A percentile compares a stretch with the other conserved stretches of the same genome.
Evolutionary conservation across 768 basidiomycete species (phyloP).

Genomic region (Calvatia gigantea): DNA sequence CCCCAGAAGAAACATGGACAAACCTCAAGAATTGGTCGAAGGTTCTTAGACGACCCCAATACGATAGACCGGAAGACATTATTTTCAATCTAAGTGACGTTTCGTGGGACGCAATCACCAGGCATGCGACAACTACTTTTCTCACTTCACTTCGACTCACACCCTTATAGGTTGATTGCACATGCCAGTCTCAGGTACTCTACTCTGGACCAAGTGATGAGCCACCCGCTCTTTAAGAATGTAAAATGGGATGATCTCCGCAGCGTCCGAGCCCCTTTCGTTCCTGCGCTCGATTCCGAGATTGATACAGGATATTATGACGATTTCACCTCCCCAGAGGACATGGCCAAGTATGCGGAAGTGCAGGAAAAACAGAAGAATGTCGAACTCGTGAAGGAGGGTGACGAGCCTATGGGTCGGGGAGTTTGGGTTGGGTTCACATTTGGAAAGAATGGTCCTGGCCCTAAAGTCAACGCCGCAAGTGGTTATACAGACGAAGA

Average conservation of each 20-base stretch:
- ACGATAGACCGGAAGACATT: constrained; percentile 92
- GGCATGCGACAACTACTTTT: constrained; percentile 39
- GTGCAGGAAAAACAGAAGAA: constrained; percentile 96
- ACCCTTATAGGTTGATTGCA: constrained; percentile 66
- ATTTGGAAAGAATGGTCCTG: constrained; percentile 84
- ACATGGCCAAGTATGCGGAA: constrained; percentile 99
- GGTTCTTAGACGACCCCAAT: constrained; percentile 88
- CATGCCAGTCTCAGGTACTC: constrained; percentile 79
- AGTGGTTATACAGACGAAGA: constrained; percentile 35
- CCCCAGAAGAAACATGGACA: constrained; percentile 97
- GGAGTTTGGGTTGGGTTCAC: constrained; percentile 93
- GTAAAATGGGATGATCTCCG: constrained; percentile 81
- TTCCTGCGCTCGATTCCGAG: constrained; percentile 92
- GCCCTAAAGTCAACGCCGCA: constrained; percentile 37
- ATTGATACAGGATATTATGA: constrained; percentile 95
- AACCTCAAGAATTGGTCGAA: constrained; percentile 98
- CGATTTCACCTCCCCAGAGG: constrained; percentile 82
- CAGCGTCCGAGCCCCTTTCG: constrained; percentile 77
- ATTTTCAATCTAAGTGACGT: constrained; percentile 94
- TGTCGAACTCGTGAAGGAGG: constrained; percentile 89
- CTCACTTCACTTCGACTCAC: not conserved
- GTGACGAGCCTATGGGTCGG: constrained; percentile 65
- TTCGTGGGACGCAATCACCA: constrained; percentile 92
- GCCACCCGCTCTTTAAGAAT: constrained; percentile 79
- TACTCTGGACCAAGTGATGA: constrained; percentile 66